These are phyloP conservation scores for Ophiostoma sp. DNA, from an alignment of 2,329 filamentous ascomycete genomes.

Conservation along the genomic window DNA sequence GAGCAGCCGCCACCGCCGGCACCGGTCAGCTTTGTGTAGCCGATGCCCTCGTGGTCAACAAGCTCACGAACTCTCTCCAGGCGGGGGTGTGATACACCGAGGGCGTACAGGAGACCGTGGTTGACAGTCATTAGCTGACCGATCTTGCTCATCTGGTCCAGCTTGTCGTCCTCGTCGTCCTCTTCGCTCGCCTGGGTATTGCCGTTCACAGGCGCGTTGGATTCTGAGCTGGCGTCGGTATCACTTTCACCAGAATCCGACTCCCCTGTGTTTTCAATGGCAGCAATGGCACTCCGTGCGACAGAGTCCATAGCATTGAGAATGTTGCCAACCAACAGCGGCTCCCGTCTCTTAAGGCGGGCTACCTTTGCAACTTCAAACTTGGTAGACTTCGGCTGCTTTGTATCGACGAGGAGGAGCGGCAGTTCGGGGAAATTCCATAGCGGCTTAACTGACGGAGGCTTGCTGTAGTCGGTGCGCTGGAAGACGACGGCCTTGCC, in stretches of 20 bases:
- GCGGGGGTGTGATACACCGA: slow-evolving; percentile 91
- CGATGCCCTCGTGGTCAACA: slow-evolving; percentile 80
- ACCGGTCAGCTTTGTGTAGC: slow-evolving; percentile 96
- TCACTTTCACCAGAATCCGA: slow-evolving; percentile 55
- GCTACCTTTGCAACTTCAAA: slow-evolving; percentile 82
- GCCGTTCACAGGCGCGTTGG: not conserved
- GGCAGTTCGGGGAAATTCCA: slow-evolving; percentile 90
- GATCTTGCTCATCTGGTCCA: slow-evolving; percentile 59
- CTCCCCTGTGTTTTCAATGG: slow-evolving; percentile 56
- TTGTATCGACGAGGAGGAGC: slow-evolving; percentile 82
- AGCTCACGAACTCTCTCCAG: slow-evolving; percentile 88
- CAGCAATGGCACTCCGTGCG: slow-evolving; percentile 47
- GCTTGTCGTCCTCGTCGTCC: slow-evolving; percentile 48
- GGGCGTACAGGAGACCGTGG: slow-evolving; percentile 81
- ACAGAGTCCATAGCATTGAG: slow-evolving; percentile 80
- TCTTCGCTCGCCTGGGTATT: slow-evolving; percentile 32
- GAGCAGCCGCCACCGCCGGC: slow-evolving; percentile 94
- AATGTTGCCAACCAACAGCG: slow-evolving; percentile 71
- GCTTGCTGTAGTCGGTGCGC: slow-evolving; percentile 68
- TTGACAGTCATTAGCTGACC: slow-evolving; percentile 91
- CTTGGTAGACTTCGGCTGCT: slow-evolving; percentile 77
- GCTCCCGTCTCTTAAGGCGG: slow-evolving; percentile 63
- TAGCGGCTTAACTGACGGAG: slow-evolving; percentile 69
- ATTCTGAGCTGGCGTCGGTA: slow-evolving; percentile 14
- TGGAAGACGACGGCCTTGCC: slow-evolving; percentile 94